Percentiles rank a stretch among this genome's conserved stretches.
phyloP scores from a whole-genome alignment of 768 basidiomycete genomes.

The Xerocomellus dryophilus region DNA sequence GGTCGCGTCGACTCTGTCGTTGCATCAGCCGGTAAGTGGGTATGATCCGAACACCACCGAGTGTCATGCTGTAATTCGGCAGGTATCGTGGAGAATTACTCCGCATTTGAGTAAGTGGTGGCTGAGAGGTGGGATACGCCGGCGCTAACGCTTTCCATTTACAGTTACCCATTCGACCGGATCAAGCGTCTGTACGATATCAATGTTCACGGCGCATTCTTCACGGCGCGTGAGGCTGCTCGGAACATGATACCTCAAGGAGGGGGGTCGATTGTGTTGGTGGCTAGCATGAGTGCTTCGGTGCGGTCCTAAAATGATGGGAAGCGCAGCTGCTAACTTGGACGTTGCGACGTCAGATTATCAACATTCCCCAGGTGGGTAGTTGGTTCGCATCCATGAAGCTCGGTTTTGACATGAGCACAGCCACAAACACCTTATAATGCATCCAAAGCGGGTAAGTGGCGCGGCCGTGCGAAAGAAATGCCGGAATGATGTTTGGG shows the following conservation, averaged over 20 bases:
- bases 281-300: conserved; percentile 89
- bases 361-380: conserved; percentile 83
- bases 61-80: conserved; percentile 5
- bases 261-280: conserved; percentile 78
- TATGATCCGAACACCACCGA: conserved; percentile 9
- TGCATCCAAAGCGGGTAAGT: conserved; percentile 84
- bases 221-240: conserved; percentile 94
- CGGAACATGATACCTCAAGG: conserved; percentile 83
- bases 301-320: conserved; percentile 43
- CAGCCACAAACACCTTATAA: conserved; percentile 94
- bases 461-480: not conserved
- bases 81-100: conserved; percentile 87
- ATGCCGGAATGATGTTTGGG: conserved; percentile 5
- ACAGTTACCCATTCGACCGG: conserved; percentile 81
- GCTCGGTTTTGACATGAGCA: not conserved
- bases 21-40: conserved; percentile 73
- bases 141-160: conserved; percentile 7
- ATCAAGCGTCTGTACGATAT: conserved; percentile 84
- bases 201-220: conserved; percentile 93
- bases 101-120: conserved; percentile 78
- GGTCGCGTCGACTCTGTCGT: conserved; percentile 81
- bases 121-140: not conserved
- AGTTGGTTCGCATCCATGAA: not conserved
- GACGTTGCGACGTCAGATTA: conserved; percentile 48
- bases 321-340: conserved; percentile 2